Base-by-base conservation (phyloP, 495 filamentous ascomycete genomes). In the Hypoxylon trugodes region DNA sequence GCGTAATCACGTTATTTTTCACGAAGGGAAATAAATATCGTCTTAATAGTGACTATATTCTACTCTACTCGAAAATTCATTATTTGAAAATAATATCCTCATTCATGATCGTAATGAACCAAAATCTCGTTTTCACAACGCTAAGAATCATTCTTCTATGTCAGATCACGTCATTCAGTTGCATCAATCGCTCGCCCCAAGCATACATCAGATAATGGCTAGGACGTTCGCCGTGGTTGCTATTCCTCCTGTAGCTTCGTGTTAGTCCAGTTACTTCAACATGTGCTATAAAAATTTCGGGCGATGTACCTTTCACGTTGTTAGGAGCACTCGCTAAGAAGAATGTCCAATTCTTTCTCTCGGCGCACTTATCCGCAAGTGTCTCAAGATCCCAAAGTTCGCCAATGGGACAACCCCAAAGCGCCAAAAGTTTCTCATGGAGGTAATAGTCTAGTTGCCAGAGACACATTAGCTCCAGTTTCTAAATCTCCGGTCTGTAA, bases 311-410 rank as follows among this genome's bases (percentile, higher is more conserved):
- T 51, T 38, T 56, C 12, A 80, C 83, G 65, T 86, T 80, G 56
- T 81, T 77, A 28, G 81, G 82, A 13, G 81, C 73, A 77, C 82
- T 85, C 1, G 82, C 82, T 40, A 89, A 73, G 54, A 90, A 88
- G 65, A 89, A 87, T 10, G 74, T 78, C 84, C 85, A 89, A 68
- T 76, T 75, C 24, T 79, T 79, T 58, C 74, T 84, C 66, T 73
- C 74, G 25, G 59, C 56, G 46, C 82, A 86, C 26, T 70, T 62
- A 13, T 79, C 75, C 1, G 74, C 74, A 13, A 86, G 58, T 5
- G 46, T 66, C 40, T 85, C 77, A 16, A 85, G 66, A 67, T 85
- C 77, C 77, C 80, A 85, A 5, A 85, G 69, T 59, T 85, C 84
- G 0, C 82, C 84, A 16, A 86, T 77, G 0, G 77, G 78, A 53